These are phyloP conservation scores for Penicillium lagena DNA, from an alignment of 495 filamentous ascomycete genomes.

Conservation along the genomic window DNA sequence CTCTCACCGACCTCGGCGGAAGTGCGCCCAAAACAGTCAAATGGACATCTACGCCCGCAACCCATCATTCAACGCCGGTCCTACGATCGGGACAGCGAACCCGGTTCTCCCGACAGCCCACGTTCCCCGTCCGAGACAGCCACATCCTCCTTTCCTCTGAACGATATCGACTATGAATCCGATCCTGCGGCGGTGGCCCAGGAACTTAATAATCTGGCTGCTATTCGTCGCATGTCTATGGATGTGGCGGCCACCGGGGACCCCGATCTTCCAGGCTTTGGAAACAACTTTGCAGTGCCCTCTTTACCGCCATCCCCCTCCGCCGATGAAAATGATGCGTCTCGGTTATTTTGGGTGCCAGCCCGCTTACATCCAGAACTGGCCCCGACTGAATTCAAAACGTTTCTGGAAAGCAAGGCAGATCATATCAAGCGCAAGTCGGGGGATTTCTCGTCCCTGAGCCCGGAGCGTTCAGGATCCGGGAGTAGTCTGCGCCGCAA, in stretches of 20 bases:
- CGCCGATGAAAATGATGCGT: slow-evolving; percentile 79
- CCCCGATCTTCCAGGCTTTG: slow-evolving; percentile 86
- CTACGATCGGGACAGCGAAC: slow-evolving; percentile 42
- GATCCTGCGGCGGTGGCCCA: slow-evolving; percentile 88
- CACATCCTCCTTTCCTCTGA: slow-evolving; percentile 72
- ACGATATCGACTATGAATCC: slow-evolving; percentile 87
- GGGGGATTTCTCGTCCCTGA: slow-evolving; percentile 59
- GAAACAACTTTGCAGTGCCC: slow-evolving; percentile 54
- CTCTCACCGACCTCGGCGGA: slow-evolving; percentile 24
- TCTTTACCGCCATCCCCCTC: slow-evolving; percentile 65
- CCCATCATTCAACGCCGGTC: slow-evolving; percentile 32
- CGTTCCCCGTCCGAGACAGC: slow-evolving; percentile 60
- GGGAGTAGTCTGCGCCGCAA: slow-evolving; percentile 68
- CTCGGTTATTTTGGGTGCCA: slow-evolving; percentile 91
- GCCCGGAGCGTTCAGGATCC: slow-evolving; percentile 54
- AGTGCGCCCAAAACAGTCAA: slow-evolving; percentile 19
- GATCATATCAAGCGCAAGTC: slow-evolving; percentile 82
- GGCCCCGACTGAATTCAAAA: slow-evolving; percentile 93
- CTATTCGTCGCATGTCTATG: slow-evolving; percentile 97
- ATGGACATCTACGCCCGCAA: slow-evolving; percentile 36
- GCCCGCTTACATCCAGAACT: slow-evolving; percentile 91
- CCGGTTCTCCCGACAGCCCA: slow-evolving; percentile 54
- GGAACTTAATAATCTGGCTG: slow-evolving; percentile 91
- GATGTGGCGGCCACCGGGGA: slow-evolving; percentile 87
- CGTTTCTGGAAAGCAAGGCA: slow-evolving; percentile 88